phyloP scores from a whole-genome alignment of 2,329 filamentous ascomycete genomes.

The Hypocreales sp. region DNA sequence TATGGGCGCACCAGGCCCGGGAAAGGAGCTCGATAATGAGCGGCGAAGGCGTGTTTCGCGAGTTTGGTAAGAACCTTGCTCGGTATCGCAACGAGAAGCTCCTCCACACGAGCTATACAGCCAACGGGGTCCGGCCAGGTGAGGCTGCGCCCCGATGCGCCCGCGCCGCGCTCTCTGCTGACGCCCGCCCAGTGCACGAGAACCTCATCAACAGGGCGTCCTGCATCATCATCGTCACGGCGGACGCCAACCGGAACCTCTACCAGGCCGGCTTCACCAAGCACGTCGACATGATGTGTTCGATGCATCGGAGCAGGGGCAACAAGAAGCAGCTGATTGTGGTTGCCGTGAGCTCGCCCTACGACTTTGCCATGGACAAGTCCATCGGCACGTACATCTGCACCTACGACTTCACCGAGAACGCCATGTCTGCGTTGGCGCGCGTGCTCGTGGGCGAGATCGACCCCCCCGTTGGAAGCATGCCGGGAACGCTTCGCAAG shows the following conservation, averaged over 20 bases:
- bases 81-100: constrained; percentile 74
- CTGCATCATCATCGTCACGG: constrained; percentile 80
- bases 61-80: constrained; percentile 76
- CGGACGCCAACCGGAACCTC: constrained; percentile 83
- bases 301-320: constrained; percentile 58
- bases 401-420: constrained; percentile 93
- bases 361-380: constrained; percentile 90
- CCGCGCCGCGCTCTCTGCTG: constrained; percentile 1
- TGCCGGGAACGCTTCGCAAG: constrained; percentile 65
- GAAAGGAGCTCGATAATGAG: constrained; percentile 60
- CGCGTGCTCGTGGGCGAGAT: constrained; percentile 70
- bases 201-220: constrained; percentile 80
- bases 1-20: constrained; percentile 37
- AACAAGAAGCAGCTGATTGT: constrained; percentile 85
- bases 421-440: constrained; percentile 70
- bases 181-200: constrained; percentile 50
- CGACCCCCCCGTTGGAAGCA: constrained; percentile 39
- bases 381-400: constrained; percentile 86
- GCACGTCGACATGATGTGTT: constrained; percentile 91
- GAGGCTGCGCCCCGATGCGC: constrained; percentile 4
- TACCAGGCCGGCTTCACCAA: constrained; percentile 94
- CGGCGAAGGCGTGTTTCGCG: constrained; percentile 82
- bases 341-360: constrained; percentile 85
- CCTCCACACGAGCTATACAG: constrained; percentile 87
- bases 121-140: constrained; percentile 74